Evolutionary conservation across 768 basidiomycete genomes (phyloP).

Genomic region (Tremella fuciformis): DNA sequence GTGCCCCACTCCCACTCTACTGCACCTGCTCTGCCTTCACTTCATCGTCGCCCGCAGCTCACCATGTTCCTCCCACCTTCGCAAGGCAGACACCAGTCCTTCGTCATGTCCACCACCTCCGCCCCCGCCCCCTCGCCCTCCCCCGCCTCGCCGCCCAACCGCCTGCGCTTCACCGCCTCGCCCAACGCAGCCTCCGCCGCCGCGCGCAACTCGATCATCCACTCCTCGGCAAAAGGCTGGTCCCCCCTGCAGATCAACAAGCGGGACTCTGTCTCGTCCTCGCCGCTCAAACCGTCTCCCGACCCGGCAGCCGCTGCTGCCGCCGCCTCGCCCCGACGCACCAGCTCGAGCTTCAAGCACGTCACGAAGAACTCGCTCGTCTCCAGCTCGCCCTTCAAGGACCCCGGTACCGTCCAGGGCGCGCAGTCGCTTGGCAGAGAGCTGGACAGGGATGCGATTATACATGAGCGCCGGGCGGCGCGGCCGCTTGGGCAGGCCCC

Average conservation of each 20-base stretch:
- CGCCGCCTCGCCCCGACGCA: constrained; percentile 38
- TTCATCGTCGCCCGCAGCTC: neutral
- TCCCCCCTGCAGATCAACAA: constrained; percentile 50
- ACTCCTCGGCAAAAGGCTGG: constrained; percentile 51
- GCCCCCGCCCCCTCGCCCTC: neutral
- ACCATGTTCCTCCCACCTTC: constrained; percentile 3
- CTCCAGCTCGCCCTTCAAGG: constrained; percentile 52
- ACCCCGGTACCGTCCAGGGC: constrained; percentile 30
- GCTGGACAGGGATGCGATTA: constrained; percentile 27
- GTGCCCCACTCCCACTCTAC: no score
- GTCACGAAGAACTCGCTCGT: constrained; percentile 51
- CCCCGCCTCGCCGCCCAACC: constrained; percentile 18
- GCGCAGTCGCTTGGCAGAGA: constrained; percentile 33
- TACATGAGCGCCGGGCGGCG: constrained; percentile 34
- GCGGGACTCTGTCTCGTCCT: constrained; percentile 33
- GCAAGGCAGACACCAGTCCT: neutral
- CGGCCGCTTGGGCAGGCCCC: constrained; percentile 30
- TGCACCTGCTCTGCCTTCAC: neutral
- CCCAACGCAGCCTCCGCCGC: constrained; percentile 17
- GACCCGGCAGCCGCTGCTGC: constrained; percentile 12
- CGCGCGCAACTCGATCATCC: constrained; percentile 47
- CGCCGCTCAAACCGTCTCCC: constrained; percentile 37
- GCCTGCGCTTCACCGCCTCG: constrained; percentile 18
- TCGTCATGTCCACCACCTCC: constrained; percentile 3
- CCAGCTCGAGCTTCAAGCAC: constrained; percentile 52